These are phyloP conservation scores for Gremmenia infestans DNA, from an alignment of 2,329 filamentous ascomycete species.

Conservation along the genomic window DNA sequence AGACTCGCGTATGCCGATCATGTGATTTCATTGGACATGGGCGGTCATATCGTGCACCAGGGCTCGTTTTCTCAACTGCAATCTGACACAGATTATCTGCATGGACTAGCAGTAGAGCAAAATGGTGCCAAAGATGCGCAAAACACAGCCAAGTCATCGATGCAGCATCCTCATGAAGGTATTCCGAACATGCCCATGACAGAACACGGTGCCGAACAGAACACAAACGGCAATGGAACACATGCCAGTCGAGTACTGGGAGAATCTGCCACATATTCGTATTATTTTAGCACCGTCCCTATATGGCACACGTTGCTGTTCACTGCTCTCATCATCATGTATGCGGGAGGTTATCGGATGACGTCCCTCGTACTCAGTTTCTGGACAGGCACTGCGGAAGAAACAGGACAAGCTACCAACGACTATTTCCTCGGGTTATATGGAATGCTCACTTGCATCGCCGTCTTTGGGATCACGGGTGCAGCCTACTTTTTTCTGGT, in stretches of 20 bases:
- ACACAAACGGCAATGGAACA: background rate
- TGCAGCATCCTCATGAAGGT: constrained; percentile 4
- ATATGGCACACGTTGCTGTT: background rate
- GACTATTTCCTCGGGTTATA: background rate
- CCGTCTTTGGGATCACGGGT: background rate
- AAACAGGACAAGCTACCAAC: background rate
- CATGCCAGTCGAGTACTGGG: background rate
- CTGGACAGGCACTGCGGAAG: background rate
- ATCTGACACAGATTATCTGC: constrained; percentile 15
- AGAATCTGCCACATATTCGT: background rate
- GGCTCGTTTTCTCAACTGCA: constrained; percentile 14
- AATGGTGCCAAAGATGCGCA: constrained; percentile 4
- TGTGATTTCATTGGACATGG: constrained; percentile 30
- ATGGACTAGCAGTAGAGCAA: constrained; percentile 14
- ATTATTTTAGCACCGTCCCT: background rate
- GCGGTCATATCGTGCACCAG: constrained; percentile 31
- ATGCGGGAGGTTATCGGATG: background rate
- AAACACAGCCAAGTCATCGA: background rate
- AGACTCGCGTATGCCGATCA: constrained; percentile 17
- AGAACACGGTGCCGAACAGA: background rate
- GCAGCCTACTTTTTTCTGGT: background rate
- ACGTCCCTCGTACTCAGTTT: background rate
- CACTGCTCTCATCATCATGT: background rate
- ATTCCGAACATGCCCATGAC: no score
- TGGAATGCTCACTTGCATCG: background rate